Conservation (phyloP, 495 filamentous ascomycete species). For the Hypoxylon trugodes region DNA sequence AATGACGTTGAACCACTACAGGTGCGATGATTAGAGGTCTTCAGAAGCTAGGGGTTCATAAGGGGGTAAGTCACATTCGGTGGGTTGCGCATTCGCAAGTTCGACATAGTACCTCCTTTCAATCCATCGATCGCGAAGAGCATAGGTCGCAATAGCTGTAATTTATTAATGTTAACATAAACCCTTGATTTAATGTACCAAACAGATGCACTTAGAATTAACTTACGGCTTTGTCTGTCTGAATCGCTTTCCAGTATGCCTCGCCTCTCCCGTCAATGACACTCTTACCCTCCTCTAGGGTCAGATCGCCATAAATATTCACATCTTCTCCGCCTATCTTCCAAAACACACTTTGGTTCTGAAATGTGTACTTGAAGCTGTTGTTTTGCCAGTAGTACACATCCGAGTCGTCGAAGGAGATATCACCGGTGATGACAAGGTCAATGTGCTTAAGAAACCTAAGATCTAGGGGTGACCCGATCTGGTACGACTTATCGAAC, state of each 20-base stretch:
- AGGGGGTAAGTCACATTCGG: conserved; percentile 55
- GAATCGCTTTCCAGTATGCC: conserved; percentile 73
- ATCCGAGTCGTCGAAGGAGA: conserved; percentile 37
- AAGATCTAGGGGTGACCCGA: conserved; percentile 72
- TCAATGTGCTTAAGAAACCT: conserved; percentile 71
- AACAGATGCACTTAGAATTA: background rate
- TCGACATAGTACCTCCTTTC: conserved; percentile 66
- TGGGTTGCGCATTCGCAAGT: conserved; percentile 68
- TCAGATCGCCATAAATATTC: conserved; percentile 42
- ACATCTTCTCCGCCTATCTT: conserved; percentile 46
- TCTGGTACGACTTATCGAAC: conserved; percentile 64
- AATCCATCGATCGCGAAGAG: conserved; percentile 70
- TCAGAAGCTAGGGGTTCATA: background rate
- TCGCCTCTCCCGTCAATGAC: conserved; percentile 58
- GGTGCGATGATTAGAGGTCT: background rate
- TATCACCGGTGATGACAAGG: conserved; percentile 48
- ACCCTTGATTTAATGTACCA: background rate
- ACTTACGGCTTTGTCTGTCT: conserved; percentile 49
- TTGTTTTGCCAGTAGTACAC: conserved; percentile 43
- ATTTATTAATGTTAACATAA: background rate
- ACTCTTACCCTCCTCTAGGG: conserved; percentile 30
- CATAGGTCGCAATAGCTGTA: conserved; percentile 46
- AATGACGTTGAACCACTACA: conserved; percentile 69
- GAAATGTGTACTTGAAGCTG: conserved; percentile 43
- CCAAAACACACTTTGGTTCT: conserved; percentile 43